These are phyloP conservation scores for Leptographium galeiforme DNA, from an alignment of 2,329 filamentous ascomycete genomes.

Conservation along the genomic window DNA sequence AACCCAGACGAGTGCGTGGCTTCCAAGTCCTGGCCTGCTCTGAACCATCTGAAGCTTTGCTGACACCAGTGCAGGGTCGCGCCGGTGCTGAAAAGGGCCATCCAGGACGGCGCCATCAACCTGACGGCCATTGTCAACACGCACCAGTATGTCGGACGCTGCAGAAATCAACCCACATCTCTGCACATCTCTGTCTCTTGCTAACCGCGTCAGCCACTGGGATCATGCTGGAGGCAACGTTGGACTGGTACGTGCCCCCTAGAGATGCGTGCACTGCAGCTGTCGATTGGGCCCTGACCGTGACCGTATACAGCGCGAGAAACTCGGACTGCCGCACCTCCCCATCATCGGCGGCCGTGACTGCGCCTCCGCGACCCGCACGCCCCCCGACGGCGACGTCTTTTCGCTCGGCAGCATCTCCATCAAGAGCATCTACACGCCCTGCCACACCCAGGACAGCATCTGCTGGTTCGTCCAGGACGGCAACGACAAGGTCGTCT, in stretches of 20 bases:
- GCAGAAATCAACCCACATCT: not conserved
- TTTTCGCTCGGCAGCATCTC: constrained; percentile 76
- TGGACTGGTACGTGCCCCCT: constrained; percentile 45
- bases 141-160: constrained; percentile 58
- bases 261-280: too few relatives aligned
- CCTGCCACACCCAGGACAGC: constrained; percentile 96
- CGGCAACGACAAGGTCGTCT: constrained; percentile 60
- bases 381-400: constrained; percentile 58
- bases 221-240: constrained; percentile 91
- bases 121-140: constrained; percentile 88
- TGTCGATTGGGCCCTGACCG: too few relatives aligned
- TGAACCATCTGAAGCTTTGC: not conserved
- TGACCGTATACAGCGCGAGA: constrained; percentile 17
- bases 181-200: not conserved
- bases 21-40: not conserved
- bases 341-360: constrained; percentile 80
- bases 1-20: constrained; percentile 59
- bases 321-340: constrained; percentile 44
- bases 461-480: constrained; percentile 93
- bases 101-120: constrained; percentile 59
- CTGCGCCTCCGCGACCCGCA: constrained; percentile 61
- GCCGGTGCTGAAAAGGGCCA: constrained; percentile 58
- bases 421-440: constrained; percentile 82
- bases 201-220: constrained; percentile 52
- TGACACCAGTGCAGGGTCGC: constrained; percentile 31